phyloP scores from a whole-genome alignment of 495 filamentous ascomycete genomes.

The Penicillium coffeae region DNA sequence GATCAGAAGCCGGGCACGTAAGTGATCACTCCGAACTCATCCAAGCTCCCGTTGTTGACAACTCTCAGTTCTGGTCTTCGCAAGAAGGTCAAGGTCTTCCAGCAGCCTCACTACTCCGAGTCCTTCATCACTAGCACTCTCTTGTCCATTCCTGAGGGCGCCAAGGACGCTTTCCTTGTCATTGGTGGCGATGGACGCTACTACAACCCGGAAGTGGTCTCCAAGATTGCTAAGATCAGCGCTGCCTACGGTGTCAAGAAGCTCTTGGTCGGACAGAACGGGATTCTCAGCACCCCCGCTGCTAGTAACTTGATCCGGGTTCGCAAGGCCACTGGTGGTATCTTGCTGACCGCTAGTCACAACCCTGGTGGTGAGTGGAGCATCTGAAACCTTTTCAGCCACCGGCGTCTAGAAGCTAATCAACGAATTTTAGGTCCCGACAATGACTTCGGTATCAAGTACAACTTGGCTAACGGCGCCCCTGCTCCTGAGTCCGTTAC shows the following conservation, averaged over 20 bases:
- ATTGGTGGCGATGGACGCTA: slow-evolving; percentile 97
- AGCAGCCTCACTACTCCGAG: slow-evolving; percentile 92
- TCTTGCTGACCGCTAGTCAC: slow-evolving; percentile 93
- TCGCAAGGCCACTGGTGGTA: slow-evolving; percentile 90
- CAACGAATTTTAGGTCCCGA: slow-evolving; percentile 62
- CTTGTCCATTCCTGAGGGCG: slow-evolving; percentile 94
- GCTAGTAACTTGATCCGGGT: slow-evolving; percentile 94
- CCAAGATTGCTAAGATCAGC: slow-evolving; percentile 95
- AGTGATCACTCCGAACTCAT: slow-evolving; percentile 36
- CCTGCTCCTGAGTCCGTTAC: slow-evolving; percentile 93
- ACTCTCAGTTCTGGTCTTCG: slow-evolving; percentile 81
- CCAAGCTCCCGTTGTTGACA: slow-evolving; percentile 19
- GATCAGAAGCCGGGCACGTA: slow-evolving; percentile 99
- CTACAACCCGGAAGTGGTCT: slow-evolving; percentile 94
- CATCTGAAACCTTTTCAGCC: background rate
- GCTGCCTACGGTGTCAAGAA: slow-evolving; percentile 99
- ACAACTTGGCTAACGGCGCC: slow-evolving; percentile 93
- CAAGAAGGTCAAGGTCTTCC: slow-evolving; percentile 98
- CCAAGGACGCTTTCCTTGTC: slow-evolving; percentile 80
- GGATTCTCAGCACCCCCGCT: slow-evolving; percentile 93
- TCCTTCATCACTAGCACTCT: slow-evolving; percentile 91
- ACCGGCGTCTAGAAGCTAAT: background rate
- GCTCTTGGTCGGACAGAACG: slow-evolving; percentile 90
- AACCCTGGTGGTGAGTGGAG: slow-evolving; percentile 84
- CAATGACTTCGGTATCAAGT: slow-evolving; percentile 98